These are phyloP conservation scores for Diaporthe batatas DNA, from an alignment of 2,329 filamentous ascomycete genomes.

Conservation along the genomic window DNA sequence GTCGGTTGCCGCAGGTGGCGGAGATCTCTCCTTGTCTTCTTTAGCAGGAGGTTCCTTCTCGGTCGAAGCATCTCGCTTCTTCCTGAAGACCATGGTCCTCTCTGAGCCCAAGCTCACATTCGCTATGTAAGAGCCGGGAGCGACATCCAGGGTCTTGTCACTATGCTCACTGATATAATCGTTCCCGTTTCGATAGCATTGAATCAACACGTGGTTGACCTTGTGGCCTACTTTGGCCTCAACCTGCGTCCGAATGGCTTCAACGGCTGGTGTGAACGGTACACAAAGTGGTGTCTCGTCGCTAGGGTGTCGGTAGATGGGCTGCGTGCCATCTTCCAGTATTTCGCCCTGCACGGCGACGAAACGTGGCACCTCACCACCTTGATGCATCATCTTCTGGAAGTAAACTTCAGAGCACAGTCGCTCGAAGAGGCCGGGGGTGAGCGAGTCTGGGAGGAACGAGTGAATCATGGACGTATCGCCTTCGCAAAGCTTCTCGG, in stretches of 20 bases:
- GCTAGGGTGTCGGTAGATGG: conserved; percentile 94
- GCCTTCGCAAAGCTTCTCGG: conserved; percentile 78
- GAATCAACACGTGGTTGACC: conserved; percentile 92
- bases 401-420: conserved; percentile 83
- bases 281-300: conserved; percentile 86
- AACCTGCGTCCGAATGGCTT: conserved; percentile 74
- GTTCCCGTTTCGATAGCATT: conserved; percentile 88
- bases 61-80: conserved; percentile 69
- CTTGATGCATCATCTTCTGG: conserved; percentile 93
- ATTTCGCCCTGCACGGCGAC: conserved; percentile 89
- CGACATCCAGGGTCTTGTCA: conserved; percentile 95
- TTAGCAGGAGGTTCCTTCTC: conserved; percentile 9
- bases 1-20: background rate
- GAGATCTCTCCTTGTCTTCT: background rate
- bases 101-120: conserved; percentile 95
- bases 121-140: conserved; percentile 83
- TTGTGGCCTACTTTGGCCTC: conserved; percentile 82
- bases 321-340: conserved; percentile 77
- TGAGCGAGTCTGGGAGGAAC: conserved; percentile 71
- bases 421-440: conserved; percentile 74
- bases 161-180: conserved; percentile 98
- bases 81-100: conserved; percentile 89
- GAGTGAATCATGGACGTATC: conserved; percentile 82
- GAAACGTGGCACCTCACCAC: conserved; percentile 89
- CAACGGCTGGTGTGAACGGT: conserved; percentile 80